Base-by-base conservation (phyloP, 2,329 filamentous ascomycete genomes). In the Ramichloridium luteum region DNA sequence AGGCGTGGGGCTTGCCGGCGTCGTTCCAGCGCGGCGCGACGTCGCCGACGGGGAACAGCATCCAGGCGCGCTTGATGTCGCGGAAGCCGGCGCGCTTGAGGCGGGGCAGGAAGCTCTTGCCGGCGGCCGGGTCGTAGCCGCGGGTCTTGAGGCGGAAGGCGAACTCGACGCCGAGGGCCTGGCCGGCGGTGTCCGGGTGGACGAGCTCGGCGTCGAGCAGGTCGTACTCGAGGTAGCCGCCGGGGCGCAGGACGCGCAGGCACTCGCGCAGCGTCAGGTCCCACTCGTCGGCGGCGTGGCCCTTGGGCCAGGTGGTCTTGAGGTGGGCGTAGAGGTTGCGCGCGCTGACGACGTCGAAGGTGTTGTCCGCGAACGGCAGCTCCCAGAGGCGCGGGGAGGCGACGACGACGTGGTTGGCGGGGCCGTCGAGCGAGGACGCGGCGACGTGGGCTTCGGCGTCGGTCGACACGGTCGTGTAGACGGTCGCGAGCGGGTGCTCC, bases 341-440 rank as follows among this genome's bases (percentile, higher is more conserved):
- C 1, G 86, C 84, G 3, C 83, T 93, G 49, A 98, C 74, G 42
- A 94, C 74, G 50, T 96, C 88, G 49, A 98, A 98, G 54, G 86
- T 77, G 44, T 77, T 74, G 49, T 83, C 74, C 5, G 75, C 72
- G 60, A 96, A 98, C 1, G 90, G 90, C 2, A 98, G 70, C 37
- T 73, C 74, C 57, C 78, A 84, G 9, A 93, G 65, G 30, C 75
- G 72, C 23, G 80, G 68, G 3, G 94, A 82, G 2, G 76, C 74
- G 15, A 92, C 74, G 47, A 82, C 80, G 39, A 80, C 75, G 62
- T 96, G 88, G 59, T 98, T 98, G 18, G 72, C 60, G 2, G 90
- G 90, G 2, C 85, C 86, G 15, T 79, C 77, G 45, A 90, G 74
- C 48, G 80, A 80, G 37, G 70, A 73, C 55, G 81, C 81, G 47